phyloP scores from a whole-genome alignment of 2,329 filamentous ascomycete genomes.

The Aspergillus niger region DNA sequence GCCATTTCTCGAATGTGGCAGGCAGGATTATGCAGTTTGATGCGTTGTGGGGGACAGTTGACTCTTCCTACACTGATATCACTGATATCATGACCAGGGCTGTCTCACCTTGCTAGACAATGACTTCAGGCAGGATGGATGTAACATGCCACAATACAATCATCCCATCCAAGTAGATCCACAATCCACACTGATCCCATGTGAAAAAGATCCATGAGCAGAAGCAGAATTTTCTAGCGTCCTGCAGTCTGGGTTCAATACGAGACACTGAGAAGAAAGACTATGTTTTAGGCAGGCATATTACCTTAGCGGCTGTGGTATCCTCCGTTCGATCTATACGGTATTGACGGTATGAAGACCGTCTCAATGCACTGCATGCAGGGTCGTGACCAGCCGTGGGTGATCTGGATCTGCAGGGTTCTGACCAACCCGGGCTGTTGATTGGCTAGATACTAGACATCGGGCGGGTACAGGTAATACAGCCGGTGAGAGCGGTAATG shows the following conservation, averaged over 20 bases:
- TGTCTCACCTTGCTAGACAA: too few species aligned
- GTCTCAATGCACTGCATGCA: neutral
- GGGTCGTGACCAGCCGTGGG: neutral
- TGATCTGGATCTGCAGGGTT: neutral
- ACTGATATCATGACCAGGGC: too few species aligned
- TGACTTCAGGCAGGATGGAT: too few species aligned
- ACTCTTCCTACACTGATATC: too few species aligned
- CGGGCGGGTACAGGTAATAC: neutral
- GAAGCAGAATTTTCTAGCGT: neutral
- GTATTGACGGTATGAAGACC: neutral
- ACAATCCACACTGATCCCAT: too few species aligned
- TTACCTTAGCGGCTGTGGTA: neutral
- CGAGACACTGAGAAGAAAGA: neutral
- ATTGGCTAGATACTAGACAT: neutral
- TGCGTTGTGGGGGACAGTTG: too few species aligned
- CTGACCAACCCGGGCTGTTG: neutral
- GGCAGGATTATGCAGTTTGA: too few species aligned
- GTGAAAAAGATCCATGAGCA: too few species aligned
- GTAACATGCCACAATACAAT: too few species aligned
- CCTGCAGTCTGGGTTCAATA: too few species aligned
- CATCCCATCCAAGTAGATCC: too few species aligned
- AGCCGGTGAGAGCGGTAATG: neutral
- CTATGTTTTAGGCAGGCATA: neutral
- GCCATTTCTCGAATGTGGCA: too few species aligned
- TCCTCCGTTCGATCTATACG: neutral